phyloP scores from a whole-genome alignment of 768 basidiomycete species.

The Leccinum truebloodii region DNA sequence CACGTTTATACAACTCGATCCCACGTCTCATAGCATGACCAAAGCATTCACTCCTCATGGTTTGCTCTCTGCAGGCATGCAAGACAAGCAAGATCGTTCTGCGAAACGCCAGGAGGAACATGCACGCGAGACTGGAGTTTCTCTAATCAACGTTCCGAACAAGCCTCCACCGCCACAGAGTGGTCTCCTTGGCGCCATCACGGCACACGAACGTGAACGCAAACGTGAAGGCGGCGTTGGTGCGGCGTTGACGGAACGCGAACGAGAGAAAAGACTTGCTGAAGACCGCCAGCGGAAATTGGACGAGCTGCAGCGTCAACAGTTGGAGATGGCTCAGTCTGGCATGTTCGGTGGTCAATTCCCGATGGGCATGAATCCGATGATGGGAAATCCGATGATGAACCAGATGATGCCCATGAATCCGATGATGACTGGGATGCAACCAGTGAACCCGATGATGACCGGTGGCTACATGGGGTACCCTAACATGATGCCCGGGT shows the following conservation, averaged over 20 bases:
- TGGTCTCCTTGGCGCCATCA: conserved; percentile 93
- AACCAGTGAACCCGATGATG: conserved; percentile 50
- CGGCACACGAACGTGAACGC: conserved; percentile 90
- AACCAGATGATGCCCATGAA: conserved; percentile 50
- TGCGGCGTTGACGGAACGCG: conserved; percentile 91
- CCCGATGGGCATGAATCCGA: conserved; percentile 56
- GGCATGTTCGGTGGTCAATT: conserved; percentile 63
- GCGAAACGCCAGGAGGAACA: conserved; percentile 94
- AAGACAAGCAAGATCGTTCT: conserved; percentile 94
- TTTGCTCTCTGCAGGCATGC: conserved; percentile 89
- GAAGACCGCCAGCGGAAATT: conserved; percentile 93
- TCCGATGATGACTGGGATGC: conserved; percentile 61
- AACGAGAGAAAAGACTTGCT: conserved; percentile 87
- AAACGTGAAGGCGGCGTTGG: conserved; percentile 96
- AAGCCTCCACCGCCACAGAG: conserved; percentile 95
- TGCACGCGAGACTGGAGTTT: conserved; percentile 88
- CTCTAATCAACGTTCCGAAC: conserved; percentile 92
- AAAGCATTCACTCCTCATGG: conserved; percentile 96
- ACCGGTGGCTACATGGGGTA: conserved; percentile 50
- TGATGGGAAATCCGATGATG: conserved; percentile 72
- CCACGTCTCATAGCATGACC: conserved; percentile 71
- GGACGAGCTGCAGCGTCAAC: conserved; percentile 86
- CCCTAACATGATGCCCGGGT: conserved; percentile 42
- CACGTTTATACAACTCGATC: conserved; percentile 77
- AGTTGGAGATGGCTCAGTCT: conserved; percentile 87